Evolutionary conservation across 495 filamentous ascomycete genomes (phyloP).

Genomic region (Parmelia sp.): DNA sequence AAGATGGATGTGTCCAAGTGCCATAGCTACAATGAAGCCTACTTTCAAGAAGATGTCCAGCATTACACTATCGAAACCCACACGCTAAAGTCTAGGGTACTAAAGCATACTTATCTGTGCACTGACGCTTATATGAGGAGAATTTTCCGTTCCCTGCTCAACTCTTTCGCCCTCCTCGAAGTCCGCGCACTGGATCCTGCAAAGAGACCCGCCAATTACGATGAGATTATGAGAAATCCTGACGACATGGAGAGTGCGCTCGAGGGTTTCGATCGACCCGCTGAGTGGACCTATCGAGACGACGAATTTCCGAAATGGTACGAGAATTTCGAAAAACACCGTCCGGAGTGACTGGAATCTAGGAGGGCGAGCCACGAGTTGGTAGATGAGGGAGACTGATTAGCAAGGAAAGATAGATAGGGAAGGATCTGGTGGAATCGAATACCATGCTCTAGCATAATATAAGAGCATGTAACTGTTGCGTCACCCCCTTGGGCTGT

Average conservation of each 20-base stretch:
- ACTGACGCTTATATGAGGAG: neutral
- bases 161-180: neutral
- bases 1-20: neutral
- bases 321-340: conserved; percentile 1
- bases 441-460: neutral
- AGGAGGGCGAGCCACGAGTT: neutral
- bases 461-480: neutral
- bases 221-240: neutral
- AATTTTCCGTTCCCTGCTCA: neutral
- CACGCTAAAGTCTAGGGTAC: neutral
- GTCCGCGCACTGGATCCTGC: neutral
- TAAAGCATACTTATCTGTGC: neutral
- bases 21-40: too few species aligned
- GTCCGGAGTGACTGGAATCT: neutral
- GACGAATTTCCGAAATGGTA: conserved; percentile 8
- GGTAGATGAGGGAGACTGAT: neutral
- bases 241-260: neutral
- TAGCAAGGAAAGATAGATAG: neutral
- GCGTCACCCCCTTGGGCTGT: too few species aligned
- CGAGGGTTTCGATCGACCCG: neutral
- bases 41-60: neutral
- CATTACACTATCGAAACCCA: neutral
- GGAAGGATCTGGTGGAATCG: neutral
- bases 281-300: neutral
- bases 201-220: neutral